These are phyloP conservation scores for Neolentinus lepideus DNA, from an alignment of 1,284 basidiomycete genomes.

Conservation along the genomic window DNA sequence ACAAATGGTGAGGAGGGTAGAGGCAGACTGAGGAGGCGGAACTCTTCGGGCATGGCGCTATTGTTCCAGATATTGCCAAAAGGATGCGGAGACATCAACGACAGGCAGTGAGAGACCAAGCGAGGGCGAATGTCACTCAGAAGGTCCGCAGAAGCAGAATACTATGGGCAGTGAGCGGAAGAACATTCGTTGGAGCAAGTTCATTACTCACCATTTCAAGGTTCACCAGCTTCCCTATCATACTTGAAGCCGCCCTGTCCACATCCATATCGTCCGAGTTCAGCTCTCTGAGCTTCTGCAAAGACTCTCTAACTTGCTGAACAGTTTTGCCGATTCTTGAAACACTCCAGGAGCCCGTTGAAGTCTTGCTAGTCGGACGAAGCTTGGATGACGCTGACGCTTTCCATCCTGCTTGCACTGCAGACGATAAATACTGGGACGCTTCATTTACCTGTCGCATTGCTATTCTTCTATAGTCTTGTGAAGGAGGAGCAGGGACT, in stretches of 20 bases:
- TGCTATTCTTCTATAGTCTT: constrained; percentile 22
- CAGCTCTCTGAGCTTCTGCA: constrained; percentile 38
- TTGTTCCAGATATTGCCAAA: background rate
- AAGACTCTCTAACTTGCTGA: constrained; percentile 25
- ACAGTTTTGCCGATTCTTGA: constrained; percentile 17
- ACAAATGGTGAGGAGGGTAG: constrained; percentile 20
- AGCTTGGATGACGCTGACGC: constrained; percentile 10
- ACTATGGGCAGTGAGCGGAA: constrained; percentile 27
- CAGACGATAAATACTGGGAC: constrained; percentile 45
- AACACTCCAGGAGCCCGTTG: constrained; percentile 16
- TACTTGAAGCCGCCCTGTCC: constrained; percentile 61
- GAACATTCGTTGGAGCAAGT: constrained; percentile 1
- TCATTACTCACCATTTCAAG: constrained; percentile 52
- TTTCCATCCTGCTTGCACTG: constrained; percentile 56
- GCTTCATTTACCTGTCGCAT: constrained; percentile 60
- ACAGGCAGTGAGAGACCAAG: constrained; percentile 27
- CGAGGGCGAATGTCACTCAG: constrained; percentile 38
- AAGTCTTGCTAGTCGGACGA: constrained; percentile 7
- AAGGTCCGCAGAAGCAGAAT: constrained; percentile 37
- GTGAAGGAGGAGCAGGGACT: constrained; percentile 4
- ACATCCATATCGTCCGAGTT: constrained; percentile 49
- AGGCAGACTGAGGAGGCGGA: constrained; percentile 40
- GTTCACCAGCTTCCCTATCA: constrained; percentile 55
- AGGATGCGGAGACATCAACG: background rate
- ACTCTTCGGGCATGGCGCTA: constrained; percentile 1